Base-by-base conservation (phyloP, 306 rosid genomes). In the Cicer chorassanicum region DNA sequence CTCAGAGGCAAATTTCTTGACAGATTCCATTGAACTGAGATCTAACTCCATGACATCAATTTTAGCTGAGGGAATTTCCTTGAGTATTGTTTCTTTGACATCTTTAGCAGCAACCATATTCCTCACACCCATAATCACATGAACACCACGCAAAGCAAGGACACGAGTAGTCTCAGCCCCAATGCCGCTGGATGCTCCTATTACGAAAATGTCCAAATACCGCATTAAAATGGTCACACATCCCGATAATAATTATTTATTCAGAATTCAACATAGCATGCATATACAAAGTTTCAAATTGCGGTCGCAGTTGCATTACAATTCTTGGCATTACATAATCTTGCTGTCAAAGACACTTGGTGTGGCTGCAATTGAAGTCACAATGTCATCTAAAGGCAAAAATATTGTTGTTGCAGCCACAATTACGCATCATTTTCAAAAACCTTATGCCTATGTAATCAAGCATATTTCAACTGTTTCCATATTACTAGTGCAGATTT, bases 161-260 rank as follows among this genome's bases (percentile, higher is more conserved):
- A 92, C 97, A 61, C 95, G 88, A 0, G 93, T 57, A 45, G 96
- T 90, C 90, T 94, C 99, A 39, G 82, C 75, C 40, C 97, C 97
- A 78, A 90, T 94, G 7, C 99, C 99, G 70, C 96, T 94, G 10
- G 96, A 87, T 21, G 96, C 95, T 81, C 99, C 99, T 94, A 85
- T 76, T 53, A 81, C 18, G 73, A 60, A 40, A 57, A 72, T 75
- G 74, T 29, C 66, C 79, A 66, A 12, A 76, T 8, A 43, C 18
- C 77, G 53, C 48, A 71, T 84, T 29, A 51, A 74, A 78, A 73
- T 16, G 16, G 29, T 12, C 15, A 8, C 19, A 56, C 50, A 59
- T n/a, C 67, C 63, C 50, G 38, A 45, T 12, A 70, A 64, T 19
- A 48, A 45, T 38, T 68, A 8, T 68, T 43, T 54, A 54, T 1